These are phyloP conservation scores for Cryomyces minteri DNA, from an alignment of 495 filamentous ascomycete genomes.

Conservation along the genomic window DNA sequence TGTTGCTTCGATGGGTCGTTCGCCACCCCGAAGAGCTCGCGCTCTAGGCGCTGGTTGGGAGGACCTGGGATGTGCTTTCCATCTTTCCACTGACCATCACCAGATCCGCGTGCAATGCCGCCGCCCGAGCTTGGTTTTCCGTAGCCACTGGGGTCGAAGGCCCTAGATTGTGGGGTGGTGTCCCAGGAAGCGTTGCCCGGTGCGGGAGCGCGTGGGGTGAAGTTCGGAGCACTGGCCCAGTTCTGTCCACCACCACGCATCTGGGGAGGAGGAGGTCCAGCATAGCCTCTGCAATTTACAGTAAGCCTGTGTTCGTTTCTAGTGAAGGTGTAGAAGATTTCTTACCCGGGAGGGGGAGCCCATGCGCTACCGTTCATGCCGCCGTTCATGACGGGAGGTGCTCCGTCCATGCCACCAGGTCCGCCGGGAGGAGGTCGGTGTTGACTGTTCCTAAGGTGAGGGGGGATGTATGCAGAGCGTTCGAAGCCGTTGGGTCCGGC, in stretches of 20 bases:
- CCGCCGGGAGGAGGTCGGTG: conserved; percentile 1
- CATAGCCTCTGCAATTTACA: not conserved
- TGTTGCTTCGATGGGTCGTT: conserved; percentile 91
- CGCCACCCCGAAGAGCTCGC: conserved; percentile 83
- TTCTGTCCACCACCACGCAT: conserved; percentile 39
- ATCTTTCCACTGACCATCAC: conserved; percentile 90
- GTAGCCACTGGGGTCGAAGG: conserved; percentile 52
- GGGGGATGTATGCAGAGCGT: conserved; percentile 83
- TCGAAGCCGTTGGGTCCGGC: conserved; percentile 28
- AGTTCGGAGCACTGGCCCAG: conserved; percentile 57
- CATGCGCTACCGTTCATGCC: conserved; percentile 33
- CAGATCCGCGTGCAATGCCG: conserved; percentile 50
- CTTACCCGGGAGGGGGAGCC: conserved; percentile 20
- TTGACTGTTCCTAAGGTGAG: conserved; percentile 59
- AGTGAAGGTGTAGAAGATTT: too few species aligned
- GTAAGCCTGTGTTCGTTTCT: too few species aligned
- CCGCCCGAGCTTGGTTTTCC: conserved; percentile 40
- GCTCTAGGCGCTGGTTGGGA: conserved; percentile 72
- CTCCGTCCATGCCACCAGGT: not conserved
- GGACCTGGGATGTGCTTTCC: conserved; percentile 91
- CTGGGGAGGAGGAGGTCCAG: conserved; percentile 5
- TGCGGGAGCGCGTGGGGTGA: conserved; percentile 35
- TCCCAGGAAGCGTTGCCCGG: conserved; percentile 1
- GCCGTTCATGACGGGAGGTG: conserved; percentile 16
- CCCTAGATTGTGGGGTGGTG: conserved; percentile 17